Evolutionary conservation across 495 filamentous ascomycete genomes (phyloP).

Genomic region (Parmelia sp.): DNA sequence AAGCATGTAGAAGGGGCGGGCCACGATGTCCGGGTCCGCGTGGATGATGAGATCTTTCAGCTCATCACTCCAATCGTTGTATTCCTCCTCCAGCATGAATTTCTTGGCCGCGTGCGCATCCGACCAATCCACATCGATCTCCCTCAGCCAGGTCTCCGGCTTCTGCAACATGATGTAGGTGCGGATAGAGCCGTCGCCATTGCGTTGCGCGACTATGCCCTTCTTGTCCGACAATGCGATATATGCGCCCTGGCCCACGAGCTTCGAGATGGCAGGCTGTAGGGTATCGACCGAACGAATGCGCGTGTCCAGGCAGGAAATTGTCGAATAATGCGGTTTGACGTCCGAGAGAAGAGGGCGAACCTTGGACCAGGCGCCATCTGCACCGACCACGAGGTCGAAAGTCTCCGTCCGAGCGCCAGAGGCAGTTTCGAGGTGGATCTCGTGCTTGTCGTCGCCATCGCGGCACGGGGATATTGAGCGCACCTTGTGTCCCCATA

Average conservation of each 20-base stretch:
- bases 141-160: constrained; percentile 35
- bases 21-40: constrained; percentile 16
- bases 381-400: constrained; percentile 42
- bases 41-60: constrained; percentile 18
- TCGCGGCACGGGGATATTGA: constrained; percentile 30
- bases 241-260: constrained; percentile 38
- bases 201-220: constrained; percentile 38
- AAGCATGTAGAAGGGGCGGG: constrained; percentile 42
- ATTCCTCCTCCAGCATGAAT: constrained; percentile 21
- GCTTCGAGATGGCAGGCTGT: constrained; percentile 32
- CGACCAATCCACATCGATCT: constrained; percentile 27
- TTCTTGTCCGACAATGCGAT: constrained; percentile 37
- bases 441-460: constrained; percentile 24
- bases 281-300: constrained; percentile 28
- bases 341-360: constrained; percentile 39
- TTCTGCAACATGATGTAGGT: constrained; percentile 27
- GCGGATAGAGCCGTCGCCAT: constrained; percentile 41
- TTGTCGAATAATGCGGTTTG: constrained; percentile 45
- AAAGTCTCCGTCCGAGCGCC: constrained; percentile 31
- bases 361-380: constrained; percentile 43
- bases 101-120: constrained; percentile 6
- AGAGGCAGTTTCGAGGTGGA: constrained; percentile 25
- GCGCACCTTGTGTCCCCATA: constrained; percentile 28
- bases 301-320: constrained; percentile 34
- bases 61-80: constrained; percentile 25